These are phyloP conservation scores for Didymella sp. DNA, from an alignment of 2,329 filamentous ascomycete species.

Conservation along the genomic window DNA sequence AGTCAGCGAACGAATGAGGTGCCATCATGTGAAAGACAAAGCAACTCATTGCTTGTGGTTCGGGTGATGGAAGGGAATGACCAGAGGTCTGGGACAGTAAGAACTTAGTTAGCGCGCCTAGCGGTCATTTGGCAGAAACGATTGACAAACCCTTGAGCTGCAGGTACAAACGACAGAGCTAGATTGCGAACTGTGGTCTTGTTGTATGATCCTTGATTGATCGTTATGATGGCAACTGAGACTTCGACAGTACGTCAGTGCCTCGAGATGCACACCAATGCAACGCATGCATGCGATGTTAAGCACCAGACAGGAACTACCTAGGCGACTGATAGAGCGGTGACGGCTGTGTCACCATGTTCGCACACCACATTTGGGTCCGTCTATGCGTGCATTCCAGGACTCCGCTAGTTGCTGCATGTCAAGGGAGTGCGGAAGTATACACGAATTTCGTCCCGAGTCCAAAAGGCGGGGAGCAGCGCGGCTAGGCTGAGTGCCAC, in stretches of 20 bases:
- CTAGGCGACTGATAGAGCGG: constrained; percentile 7
- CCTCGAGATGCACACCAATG: neutral
- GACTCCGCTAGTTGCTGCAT: neutral
- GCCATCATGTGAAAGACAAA: neutral
- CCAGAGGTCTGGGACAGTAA: neutral
- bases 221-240: neutral
- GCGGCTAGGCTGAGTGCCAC: neutral
- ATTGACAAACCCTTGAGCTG: neutral
- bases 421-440: neutral
- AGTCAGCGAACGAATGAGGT: constrained; percentile 4
- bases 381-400: constrained; percentile 4
- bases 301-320: constrained; percentile 1
- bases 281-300: constrained; percentile 5
- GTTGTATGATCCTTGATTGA: neutral
- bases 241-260: neutral
- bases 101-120: constrained; percentile 4
- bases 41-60: neutral
- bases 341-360: constrained; percentile 15
- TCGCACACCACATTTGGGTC: constrained; percentile 4
- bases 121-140: neutral
- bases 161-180: constrained; percentile 5
- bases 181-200: neutral
- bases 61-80: neutral
- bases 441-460: neutral
- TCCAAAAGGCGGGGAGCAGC: neutral